These are phyloP conservation scores for Guyanaporus albipodus DNA, from an alignment of 768 basidiomycete species.

Conservation along the genomic window DNA sequence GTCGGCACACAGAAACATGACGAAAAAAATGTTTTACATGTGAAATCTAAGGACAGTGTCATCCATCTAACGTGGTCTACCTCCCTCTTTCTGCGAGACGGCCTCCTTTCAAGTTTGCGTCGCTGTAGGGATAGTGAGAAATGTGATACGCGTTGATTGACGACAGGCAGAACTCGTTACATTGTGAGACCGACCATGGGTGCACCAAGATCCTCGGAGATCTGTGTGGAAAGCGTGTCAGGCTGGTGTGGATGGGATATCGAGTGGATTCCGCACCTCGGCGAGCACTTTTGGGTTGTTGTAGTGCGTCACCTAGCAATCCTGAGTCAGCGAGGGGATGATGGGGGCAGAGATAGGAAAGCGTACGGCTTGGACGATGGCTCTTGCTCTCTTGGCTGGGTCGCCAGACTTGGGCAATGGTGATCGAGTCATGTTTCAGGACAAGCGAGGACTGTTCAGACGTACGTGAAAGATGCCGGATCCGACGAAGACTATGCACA, in stretches of 20 bases:
- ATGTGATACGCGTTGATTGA: not conserved
- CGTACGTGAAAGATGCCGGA: conserved; percentile 93
- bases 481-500: conserved; percentile 81
- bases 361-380: conserved; percentile 91
- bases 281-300: conserved; percentile 92
- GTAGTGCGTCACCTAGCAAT: conserved; percentile 77
- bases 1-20: conserved; percentile 28
- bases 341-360: conserved; percentile 1
- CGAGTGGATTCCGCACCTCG: conserved; percentile 47
- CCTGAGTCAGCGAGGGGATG: conserved; percentile 3
- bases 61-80: conserved; percentile 34
- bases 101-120: conserved; percentile 67
- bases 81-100: conserved; percentile 64
- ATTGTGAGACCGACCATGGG: conserved; percentile 95
- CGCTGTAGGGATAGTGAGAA: conserved; percentile 37
- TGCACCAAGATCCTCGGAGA: conserved; percentile 79
- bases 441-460: conserved; percentile 7
- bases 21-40: conserved; percentile 33
- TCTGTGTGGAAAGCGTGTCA: conserved; percentile 37
- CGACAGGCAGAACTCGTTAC: conserved; percentile 43
- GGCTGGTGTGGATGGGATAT: not conserved
- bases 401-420: conserved; percentile 66
- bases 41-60: conserved; percentile 19
- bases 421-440: not conserved
- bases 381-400: conserved; percentile 88